These are phyloP conservation scores for Phytophthora rubi DNA, from an alignment of 352 stramenopile genomes.

Conservation along the genomic window DNA sequence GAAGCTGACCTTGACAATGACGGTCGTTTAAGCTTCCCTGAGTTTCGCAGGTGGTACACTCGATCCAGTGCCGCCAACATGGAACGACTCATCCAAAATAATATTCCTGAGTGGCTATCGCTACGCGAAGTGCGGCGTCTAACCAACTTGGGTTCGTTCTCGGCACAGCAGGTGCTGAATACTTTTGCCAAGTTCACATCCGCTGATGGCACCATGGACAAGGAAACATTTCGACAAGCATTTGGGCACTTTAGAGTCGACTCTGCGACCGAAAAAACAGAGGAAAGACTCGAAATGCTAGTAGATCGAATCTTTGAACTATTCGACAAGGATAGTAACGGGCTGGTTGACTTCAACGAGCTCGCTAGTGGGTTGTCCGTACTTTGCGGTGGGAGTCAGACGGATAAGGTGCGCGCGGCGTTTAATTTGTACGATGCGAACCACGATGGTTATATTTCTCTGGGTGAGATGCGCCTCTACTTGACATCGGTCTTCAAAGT, in stretches of 20 bases:
- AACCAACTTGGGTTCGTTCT: constrained; percentile 77
- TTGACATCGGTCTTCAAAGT: constrained; percentile 89
- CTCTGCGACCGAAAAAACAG: constrained; percentile 16
- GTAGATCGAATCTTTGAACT: constrained; percentile 82
- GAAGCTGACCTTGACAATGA: constrained; percentile 79
- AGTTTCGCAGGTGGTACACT: constrained; percentile 88
- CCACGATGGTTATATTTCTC: constrained; percentile 84
- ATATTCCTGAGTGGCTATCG: constrained; percentile 78
- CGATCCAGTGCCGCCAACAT: constrained; percentile 77
- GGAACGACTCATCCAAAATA: constrained; percentile 81
- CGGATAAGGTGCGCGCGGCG: constrained; percentile 80
- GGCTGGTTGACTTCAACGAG: constrained; percentile 83
- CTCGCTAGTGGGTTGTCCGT: constrained; percentile 81
- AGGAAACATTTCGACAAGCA: constrained; percentile 65
- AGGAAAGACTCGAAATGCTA: constrained; percentile 61
- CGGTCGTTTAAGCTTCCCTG: constrained; percentile 68
- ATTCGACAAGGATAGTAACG: constrained; percentile 86
- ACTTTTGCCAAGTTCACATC: constrained; percentile 74
- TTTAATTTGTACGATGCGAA: constrained; percentile 92
- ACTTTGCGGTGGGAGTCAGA: constrained; percentile 69
- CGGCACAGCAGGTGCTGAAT: constrained; percentile 78
- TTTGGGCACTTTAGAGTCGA: constrained; percentile 61
- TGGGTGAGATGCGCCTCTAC: constrained; percentile 87
- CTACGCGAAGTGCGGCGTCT: constrained; percentile 78
- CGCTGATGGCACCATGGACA: constrained; percentile 72